Evolutionary conservation across 179 eudicot genomes (phyloP).

Genomic region (Nepenthes alata): DNA sequence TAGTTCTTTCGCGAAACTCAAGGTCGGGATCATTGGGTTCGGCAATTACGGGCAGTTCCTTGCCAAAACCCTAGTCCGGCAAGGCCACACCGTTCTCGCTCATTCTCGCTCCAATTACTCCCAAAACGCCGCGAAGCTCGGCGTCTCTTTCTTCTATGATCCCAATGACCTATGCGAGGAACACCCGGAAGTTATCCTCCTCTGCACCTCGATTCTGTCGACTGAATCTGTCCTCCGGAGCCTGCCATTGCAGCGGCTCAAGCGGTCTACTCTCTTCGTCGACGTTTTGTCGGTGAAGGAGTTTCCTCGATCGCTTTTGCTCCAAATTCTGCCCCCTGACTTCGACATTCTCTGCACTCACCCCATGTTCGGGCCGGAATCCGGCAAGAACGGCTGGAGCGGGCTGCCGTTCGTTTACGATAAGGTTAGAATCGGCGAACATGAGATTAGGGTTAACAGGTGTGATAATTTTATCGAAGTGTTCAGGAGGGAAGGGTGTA

Average conservation of each 20-base stretch:
- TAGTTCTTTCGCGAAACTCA: conserved; percentile 25
- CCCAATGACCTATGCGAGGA: conserved; percentile 67
- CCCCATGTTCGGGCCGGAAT: conserved; percentile 91
- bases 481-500: conserved; percentile 61
- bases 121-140: conserved; percentile 24
- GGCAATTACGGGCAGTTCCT: conserved; percentile 80
- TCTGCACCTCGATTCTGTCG: conserved; percentile 73
- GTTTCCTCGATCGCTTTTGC: conserved; percentile 48
- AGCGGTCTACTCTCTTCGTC: conserved; percentile 60
- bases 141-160: conserved; percentile 41
- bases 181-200: conserved; percentile 74
- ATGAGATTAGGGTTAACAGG: conserved; percentile 27
- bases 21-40: conserved; percentile 58
- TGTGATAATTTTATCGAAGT: conserved; percentile 52
- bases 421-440: conserved; percentile 52
- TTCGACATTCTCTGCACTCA: conserved; percentile 81
- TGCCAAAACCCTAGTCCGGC: conserved; percentile 51
- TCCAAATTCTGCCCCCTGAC: conserved; percentile 42
- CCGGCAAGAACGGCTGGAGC: conserved; percentile 60
- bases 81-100: conserved; percentile 66
- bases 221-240: conserved; percentile 52
- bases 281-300: conserved; percentile 83
- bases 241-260: conserved; percentile 62
- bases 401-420: conserved; percentile 63
- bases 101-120: conserved; percentile 57